phyloP scores from a whole-genome alignment of 2,329 filamentous ascomycete species.

The Sarocladium brachiariae region DNA sequence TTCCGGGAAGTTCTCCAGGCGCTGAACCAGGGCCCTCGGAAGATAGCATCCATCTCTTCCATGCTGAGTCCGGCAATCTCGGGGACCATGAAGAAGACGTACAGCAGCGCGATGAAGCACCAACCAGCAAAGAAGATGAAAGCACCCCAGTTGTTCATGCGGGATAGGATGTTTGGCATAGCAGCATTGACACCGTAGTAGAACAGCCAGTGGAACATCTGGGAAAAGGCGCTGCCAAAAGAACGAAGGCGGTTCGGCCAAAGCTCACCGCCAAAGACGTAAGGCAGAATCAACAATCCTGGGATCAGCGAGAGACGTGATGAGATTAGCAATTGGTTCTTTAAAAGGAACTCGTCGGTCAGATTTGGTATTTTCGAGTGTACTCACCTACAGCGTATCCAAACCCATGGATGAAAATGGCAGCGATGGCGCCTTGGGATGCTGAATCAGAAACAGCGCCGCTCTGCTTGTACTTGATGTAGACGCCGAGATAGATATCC shows the following conservation, averaged over 20 bases:
- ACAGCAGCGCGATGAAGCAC: slow-evolving; percentile 29
- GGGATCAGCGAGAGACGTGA: no score
- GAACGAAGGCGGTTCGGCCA: slow-evolving; percentile 39
- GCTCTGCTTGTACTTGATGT: slow-evolving; percentile 26
- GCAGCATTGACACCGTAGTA: slow-evolving; percentile 29
- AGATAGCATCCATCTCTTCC: slow-evolving; percentile 31
- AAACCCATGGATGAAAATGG: slow-evolving; percentile 38
- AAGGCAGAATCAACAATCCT: slow-evolving; percentile 31
- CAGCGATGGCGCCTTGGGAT: slow-evolving; percentile 32
- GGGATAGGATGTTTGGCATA: slow-evolving; percentile 25
- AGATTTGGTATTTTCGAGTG: no score
- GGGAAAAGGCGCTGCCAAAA: slow-evolving; percentile 33
- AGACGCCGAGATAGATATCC: slow-evolving; percentile 33
- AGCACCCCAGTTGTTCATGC: slow-evolving; percentile 33
- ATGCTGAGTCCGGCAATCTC: slow-evolving; percentile 30
- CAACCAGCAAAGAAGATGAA: slow-evolving; percentile 35
- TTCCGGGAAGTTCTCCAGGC: neutral
- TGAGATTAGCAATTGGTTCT: no score
- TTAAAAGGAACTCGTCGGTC: no score
- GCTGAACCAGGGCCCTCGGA: slow-evolving; percentile 24
- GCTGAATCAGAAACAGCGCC: slow-evolving; percentile 20
- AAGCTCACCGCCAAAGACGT: slow-evolving; percentile 36
- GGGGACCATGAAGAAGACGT: slow-evolving; percentile 32
- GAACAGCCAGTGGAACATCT: slow-evolving; percentile 27
- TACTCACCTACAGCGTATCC: slow-evolving; percentile 31